phyloP scores from a whole-genome alignment of 495 filamentous ascomycete genomes.

The Aspergillus steynii region DNA sequence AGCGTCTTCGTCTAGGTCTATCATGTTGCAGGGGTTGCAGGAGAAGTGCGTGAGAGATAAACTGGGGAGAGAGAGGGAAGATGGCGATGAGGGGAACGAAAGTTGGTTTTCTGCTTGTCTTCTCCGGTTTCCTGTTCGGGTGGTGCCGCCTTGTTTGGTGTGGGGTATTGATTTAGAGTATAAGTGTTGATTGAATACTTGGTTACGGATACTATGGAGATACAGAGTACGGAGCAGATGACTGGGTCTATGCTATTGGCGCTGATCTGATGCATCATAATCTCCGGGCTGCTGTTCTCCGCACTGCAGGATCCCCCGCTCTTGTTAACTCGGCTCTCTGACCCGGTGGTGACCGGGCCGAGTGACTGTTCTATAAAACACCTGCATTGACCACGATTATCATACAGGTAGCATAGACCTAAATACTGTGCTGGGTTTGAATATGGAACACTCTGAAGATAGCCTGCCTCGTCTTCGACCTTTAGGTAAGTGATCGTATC shows the following conservation, averaged over 20 bases:
- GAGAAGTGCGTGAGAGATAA: neutral
- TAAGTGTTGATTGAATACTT: too few species aligned
- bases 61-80: neutral
- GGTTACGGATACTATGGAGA: too few species aligned
- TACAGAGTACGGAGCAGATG: too few species aligned
- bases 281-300: neutral
- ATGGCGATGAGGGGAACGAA: neutral
- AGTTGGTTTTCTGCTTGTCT: neutral
- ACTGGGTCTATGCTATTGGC: neutral
- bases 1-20: constrained; percentile 65
- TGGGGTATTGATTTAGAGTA: neutral
- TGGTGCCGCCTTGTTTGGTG: neutral
- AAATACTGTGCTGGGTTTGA: neutral
- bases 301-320: neutral
- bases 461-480: neutral
- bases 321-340: neutral
- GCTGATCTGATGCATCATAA: neutral
- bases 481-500: neutral
- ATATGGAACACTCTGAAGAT: neutral
- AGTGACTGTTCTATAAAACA: neutral
- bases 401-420: neutral
- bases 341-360: neutral
- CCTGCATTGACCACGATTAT: neutral
- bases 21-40: neutral
- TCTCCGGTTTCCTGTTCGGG: neutral